phyloP scores from a whole-genome alignment of 805 yeast genomes.

The Spathaspora sp. region DNA sequence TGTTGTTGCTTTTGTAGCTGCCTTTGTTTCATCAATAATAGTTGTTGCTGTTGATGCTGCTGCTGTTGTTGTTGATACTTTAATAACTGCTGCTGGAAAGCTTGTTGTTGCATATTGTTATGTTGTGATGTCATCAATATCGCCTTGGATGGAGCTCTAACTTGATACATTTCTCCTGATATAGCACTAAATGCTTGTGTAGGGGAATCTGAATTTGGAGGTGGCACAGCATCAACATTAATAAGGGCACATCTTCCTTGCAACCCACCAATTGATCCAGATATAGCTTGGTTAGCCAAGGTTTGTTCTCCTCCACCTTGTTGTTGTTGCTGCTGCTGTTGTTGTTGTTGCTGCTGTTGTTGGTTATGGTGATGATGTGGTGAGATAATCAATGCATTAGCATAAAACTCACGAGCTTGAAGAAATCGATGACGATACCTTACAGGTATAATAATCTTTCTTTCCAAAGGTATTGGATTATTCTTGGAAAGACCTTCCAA shows the following conservation, averaged over 20 bases:
- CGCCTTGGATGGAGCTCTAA: constrained; percentile 45
- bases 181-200: constrained; percentile 51
- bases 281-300: constrained; percentile 44
- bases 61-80: constrained; percentile 38
- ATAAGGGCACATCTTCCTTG: constrained; percentile 78
- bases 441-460: constrained; percentile 67
- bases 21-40: constrained; percentile 27
- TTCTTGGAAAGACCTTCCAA: constrained; percentile 83
- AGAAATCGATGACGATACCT: constrained; percentile 69
- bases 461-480: constrained; percentile 79
- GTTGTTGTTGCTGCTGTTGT: constrained; percentile 7
- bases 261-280: constrained; percentile 62
- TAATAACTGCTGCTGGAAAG: constrained; percentile 41
- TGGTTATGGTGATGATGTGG: constrained; percentile 45
- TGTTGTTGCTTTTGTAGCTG: constrained; percentile 11
- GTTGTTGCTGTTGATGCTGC: constrained; percentile 33
- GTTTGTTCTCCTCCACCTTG: constrained; percentile 16
- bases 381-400: constrained; percentile 72
- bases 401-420: constrained; percentile 92
- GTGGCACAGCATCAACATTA: constrained; percentile 49
- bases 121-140: constrained; percentile 39
- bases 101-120: constrained; percentile 40
- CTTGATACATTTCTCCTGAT: constrained; percentile 53
- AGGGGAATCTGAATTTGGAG: constrained; percentile 18
- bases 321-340: constrained; percentile 7